A percentile compares a stretch with the other conserved stretches of the same genome.
These are phyloP conservation scores for Neopestalotiopsis sp. DNA, from an alignment of 2,329 filamentous ascomycete species.

Conservation along the genomic window DNA sequence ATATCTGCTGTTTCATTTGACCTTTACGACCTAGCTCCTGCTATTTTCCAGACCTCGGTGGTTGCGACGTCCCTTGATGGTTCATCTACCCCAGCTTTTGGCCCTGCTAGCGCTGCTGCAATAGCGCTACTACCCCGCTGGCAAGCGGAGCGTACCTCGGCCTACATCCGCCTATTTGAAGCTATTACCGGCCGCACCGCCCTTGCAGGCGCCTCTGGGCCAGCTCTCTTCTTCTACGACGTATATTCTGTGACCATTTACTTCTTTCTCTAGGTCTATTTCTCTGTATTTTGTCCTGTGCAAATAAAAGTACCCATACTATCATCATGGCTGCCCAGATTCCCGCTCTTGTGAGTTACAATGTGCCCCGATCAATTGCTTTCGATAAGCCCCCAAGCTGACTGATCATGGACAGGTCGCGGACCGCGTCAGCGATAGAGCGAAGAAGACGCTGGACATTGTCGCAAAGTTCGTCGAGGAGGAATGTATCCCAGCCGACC, in stretches of 20 bases:
- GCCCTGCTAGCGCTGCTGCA: conserved; percentile 17
- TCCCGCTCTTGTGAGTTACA: conserved; percentile 34
- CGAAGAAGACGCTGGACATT: conserved; percentile 82
- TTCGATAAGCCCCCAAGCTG: conserved; percentile 17
- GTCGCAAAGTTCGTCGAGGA: conserved; percentile 97
- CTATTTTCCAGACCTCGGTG: background rate
- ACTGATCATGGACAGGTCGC: conserved; percentile 41
- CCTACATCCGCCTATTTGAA: conserved; percentile 3
- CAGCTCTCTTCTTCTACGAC: conserved; percentile 10
- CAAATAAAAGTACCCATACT: background rate
- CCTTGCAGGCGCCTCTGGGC: background rate
- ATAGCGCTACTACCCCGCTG: conserved; percentile 17
- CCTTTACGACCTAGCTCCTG: background rate
- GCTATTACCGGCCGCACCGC: conserved; percentile 2
- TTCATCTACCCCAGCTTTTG: conserved; percentile 21
- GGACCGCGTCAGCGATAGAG: conserved; percentile 77
- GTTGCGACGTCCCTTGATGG: background rate
- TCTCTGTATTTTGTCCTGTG: background rate
- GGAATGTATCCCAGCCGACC: conserved; percentile 87
- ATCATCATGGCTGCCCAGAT: conserved; percentile 35
- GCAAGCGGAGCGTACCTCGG: conserved; percentile 21
- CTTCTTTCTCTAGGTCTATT: background rate
- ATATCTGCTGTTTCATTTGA: conserved; percentile 2
- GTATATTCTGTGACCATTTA: conserved; percentile 1
- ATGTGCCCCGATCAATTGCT: background rate